phyloP scores from a whole-genome alignment of 331 rosid species.

The Malus hybrid region DNA sequence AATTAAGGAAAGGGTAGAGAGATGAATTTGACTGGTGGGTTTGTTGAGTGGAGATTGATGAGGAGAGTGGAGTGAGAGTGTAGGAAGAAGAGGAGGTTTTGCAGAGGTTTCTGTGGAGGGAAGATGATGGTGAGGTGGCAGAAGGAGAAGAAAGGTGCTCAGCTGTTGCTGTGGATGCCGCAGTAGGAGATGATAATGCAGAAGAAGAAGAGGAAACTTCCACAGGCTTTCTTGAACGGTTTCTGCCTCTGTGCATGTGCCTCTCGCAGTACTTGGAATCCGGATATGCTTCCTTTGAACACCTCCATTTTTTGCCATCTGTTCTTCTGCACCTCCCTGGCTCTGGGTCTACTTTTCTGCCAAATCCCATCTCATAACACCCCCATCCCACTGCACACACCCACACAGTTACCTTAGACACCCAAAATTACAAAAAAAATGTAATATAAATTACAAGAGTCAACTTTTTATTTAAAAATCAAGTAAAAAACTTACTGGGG shows the following conservation, averaged over 20 bases:
- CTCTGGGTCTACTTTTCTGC: conserved; percentile 95
- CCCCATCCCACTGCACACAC: conserved; percentile 80
- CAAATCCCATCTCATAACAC: conserved; percentile 89
- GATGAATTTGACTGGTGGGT: conserved; percentile 37
- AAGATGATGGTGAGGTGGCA: conserved; percentile 18
- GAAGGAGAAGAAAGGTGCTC: conserved; percentile 26
- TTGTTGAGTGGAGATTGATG: conserved; percentile 25
- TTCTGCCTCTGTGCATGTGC: conserved; percentile 98
- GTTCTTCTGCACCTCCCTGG: conserved; percentile 99
- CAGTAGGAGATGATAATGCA: background rate
- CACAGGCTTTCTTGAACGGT: conserved; percentile 99
- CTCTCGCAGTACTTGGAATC: conserved; percentile 98
- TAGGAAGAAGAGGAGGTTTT: conserved; percentile 20
- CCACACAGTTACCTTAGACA: conserved; percentile 20
- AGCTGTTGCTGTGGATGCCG: conserved; percentile 8
- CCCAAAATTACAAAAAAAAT: background rate
- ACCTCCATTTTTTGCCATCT: conserved; percentile 99
- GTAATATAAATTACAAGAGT: background rate
- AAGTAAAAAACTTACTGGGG: conserved; percentile 44
- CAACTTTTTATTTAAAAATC: background rate
- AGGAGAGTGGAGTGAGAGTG: conserved; percentile 39
- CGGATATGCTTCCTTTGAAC: conserved; percentile 97
- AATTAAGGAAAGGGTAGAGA: conserved; percentile 41
- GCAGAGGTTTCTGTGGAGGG: conserved; percentile 37
- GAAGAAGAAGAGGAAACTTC: conserved; percentile 84